phyloP scores from a whole-genome alignment of 495 filamentous ascomycete genomes.

The Neurospora cerealis region DNA sequence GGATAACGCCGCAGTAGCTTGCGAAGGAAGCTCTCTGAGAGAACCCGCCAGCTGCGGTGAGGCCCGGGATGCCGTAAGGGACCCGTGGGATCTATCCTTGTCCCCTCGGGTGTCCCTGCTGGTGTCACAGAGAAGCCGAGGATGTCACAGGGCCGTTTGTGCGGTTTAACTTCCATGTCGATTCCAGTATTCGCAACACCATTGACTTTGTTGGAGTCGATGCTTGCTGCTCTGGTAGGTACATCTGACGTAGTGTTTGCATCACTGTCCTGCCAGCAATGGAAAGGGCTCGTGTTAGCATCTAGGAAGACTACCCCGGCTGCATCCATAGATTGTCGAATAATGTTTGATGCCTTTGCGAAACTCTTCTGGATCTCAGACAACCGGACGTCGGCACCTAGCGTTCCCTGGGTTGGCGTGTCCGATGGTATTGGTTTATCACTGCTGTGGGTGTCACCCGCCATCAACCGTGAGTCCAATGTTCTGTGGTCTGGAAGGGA shows the following conservation, averaged over 20 bases:
- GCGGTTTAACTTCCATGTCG: neutral
- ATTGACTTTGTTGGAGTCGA: neutral
- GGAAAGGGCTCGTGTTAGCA: constrained; percentile 19
- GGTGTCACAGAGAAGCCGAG: neutral
- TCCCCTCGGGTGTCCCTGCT: neutral
- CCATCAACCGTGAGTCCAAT: neutral
- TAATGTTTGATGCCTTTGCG: constrained; percentile 36
- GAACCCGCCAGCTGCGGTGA: neutral
- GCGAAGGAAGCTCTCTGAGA: constrained; percentile 33
- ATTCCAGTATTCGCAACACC: neutral
- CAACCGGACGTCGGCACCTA: neutral
- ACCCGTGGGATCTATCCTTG: neutral
- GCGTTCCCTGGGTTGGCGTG: neutral
- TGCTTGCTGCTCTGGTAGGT: neutral
- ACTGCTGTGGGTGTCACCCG: neutral
- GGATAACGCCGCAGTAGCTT: constrained; percentile 48
- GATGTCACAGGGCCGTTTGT: neutral
- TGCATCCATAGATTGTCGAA: constrained; percentile 40
- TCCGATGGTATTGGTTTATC: neutral
- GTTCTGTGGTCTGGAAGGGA: neutral
- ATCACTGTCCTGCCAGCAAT: neutral
- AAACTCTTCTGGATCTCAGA: constrained; percentile 19
- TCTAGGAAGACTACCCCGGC: constrained; percentile 46
- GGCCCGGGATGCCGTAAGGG: neutral
- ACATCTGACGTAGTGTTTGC: neutral